Base-by-base conservation (phyloP, 306 rosid species). In the Lithocarpus polystachyus region DNA sequence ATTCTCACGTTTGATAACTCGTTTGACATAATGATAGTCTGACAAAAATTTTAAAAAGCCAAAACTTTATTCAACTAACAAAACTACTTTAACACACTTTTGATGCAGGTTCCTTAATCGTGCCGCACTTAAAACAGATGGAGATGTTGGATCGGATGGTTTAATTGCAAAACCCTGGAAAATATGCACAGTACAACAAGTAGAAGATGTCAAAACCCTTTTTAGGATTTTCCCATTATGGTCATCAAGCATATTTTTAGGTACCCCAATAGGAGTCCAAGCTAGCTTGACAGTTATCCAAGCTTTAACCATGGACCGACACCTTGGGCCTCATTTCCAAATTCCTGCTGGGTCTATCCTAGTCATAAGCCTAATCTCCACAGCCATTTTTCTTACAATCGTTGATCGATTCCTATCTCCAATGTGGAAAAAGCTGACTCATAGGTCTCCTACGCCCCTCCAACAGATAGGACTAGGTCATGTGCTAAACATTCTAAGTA, bases 381-480 rank as follows among this genome's bases (percentile, higher is more conserved):
- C 86, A 3, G 15, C 86, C 48, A 76, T 88, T 72, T 89, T 57
- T 56, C 87, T 90, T 52, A 3, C 74, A 12, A 5, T 88, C 24
- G 56, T 89, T 26, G 96, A 93, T 51, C 79, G 92, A 5, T 64
- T 85, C 14, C 13, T 90, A 7, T 85, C 37, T 68, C 96, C 93
- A 8, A 2, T 51, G 60, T 88, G 89, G 87, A 56, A 79, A 3
- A 90, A 74, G 75, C 37, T 89, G 23, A 82, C 61, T 10, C 74
- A 88, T 6, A 59, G 54, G 51, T 56, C 60, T 5, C 87, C 82
- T 0, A 77, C 82, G 1, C 88, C 92, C 3, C 91, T 90, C 68
- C 90, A 79, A 28, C 81, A 79, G 62, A 62, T 92, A 23, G 96
- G 94, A 56, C 31, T 84, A 5, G 96, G 94, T 24, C 94, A 92